Conservation (phyloP, 2,329 filamentous ascomycete genomes). For the Penicillium hesseltinei region DNA sequence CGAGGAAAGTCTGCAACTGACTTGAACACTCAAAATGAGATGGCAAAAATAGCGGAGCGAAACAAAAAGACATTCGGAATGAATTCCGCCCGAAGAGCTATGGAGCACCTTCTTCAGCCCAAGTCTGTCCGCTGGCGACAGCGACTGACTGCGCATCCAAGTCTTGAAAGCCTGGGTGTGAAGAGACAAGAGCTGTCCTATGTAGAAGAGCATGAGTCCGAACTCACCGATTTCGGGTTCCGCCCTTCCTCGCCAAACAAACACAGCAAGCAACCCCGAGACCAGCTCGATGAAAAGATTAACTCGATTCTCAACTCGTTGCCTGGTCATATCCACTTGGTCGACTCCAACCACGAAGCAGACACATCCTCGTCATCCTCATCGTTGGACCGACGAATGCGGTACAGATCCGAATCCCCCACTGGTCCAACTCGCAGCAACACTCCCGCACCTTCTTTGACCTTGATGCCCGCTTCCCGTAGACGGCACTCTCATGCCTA, state of each 20-base stretch:
- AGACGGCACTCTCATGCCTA: conserved; percentile 34
- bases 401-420: conserved; percentile 33
- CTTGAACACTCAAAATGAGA: conserved; percentile 14
- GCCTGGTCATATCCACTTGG: conserved; percentile 74
- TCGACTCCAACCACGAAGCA: conserved; percentile 47
- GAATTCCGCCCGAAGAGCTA: conserved; percentile 17
- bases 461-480: conserved; percentile 59
- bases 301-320: conserved; percentile 74
- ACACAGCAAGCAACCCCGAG: conserved; percentile 51
- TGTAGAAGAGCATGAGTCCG: conserved; percentile 21
- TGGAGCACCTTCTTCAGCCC: conserved; percentile 22
- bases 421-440: conserved; percentile 47
- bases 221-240: conserved; percentile 20
- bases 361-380: conserved; percentile 33
- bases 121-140: conserved; percentile 28
- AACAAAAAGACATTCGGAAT: conserved; percentile 17
- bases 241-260: conserved; percentile 43
- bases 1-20: conserved; percentile 22
- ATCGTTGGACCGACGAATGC: conserved; percentile 36
- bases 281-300: conserved; percentile 76
- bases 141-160: conserved; percentile 32
- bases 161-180: conserved; percentile 33
- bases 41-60: conserved; percentile 19
- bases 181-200: conserved; percentile 26
- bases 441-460: conserved; percentile 65